Base-by-base conservation (phyloP, 306 rosid genomes). In the peach (Prunus persica) region DNA sequence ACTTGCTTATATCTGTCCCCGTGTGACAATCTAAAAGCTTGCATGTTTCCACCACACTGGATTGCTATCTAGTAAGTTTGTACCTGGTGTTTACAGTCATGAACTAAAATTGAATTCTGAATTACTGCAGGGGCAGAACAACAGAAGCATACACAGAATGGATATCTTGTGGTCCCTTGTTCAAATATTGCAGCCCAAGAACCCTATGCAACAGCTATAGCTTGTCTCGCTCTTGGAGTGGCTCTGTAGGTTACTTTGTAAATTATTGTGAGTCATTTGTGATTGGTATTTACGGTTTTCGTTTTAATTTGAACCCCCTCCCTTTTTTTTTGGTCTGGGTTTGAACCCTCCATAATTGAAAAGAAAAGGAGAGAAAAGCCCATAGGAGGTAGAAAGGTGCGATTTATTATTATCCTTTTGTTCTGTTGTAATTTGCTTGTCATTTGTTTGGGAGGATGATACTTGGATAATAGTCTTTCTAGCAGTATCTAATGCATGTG, bases 131-230 rank as follows among this genome's bases (percentile, higher is more conserved):
- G 97, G 90, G 64, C 91, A 90, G 82, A 88, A 89, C 87, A 89
- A 88, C 87, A 80, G 88, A 79, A 95, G 73, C 80, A 74, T 95
- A 69, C 97, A 88, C 89, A 88, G 98, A 54, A 85, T 94, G 95
- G 96, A 94, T 80, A 89, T 94, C 79, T 73, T 94, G 83, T 94
- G 98, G 96, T 89, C 96, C 20, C 97, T 94, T 80, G 97, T 92
- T 84, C 96, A 94, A 73, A 82, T 92, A 84, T 79, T 94, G 85
- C 97, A 94, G 81, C 93, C 93, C 75, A 89, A 87, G 83, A 82
- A 82, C 78, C 71, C 86, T 49, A 38, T 71, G 64, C 74, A 76
- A 80, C 80, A 84, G 74, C 62, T 60, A 47, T 74, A 68, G 72
- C 67, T 62, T 67, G 71, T 76, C 80, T 65, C 51, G 24, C 79